Evolutionary conservation across 75 land plant species (phyloP).

Genomic region (Isoetes taiwanensis): DNA sequence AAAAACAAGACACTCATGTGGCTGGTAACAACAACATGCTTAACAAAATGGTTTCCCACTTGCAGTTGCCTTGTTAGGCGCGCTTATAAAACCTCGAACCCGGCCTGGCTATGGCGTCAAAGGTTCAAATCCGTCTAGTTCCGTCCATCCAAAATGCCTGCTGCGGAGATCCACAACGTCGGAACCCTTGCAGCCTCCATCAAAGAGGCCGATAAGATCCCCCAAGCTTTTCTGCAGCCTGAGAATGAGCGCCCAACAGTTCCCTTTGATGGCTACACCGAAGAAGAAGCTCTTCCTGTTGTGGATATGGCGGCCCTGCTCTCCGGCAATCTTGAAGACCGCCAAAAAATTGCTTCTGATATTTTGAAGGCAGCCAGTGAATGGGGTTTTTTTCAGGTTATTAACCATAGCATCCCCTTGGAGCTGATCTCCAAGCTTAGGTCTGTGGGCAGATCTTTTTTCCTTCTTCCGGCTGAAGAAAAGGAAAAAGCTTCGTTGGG

Average conservation of each 20-base stretch:
- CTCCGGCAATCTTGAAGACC: too few species aligned
- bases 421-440: conserved; percentile 3
- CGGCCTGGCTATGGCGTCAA: too few species aligned
- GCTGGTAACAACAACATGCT: too few species aligned
- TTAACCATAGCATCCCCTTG: conserved; percentile 44
- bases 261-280: background rate
- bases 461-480: conserved; percentile 27
- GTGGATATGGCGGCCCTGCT: too few species aligned
- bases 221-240: background rate
- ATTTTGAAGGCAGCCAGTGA: conserved; percentile 20
- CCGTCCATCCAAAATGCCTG: too few species aligned
- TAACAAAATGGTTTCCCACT: too few species aligned
- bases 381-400: conserved; percentile 59
- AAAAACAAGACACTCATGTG: too few species aligned
- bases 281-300: background rate
- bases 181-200: background rate
- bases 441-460: conserved; percentile 22
- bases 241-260: background rate
- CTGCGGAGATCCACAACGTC: too few species aligned
- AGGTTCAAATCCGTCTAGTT: too few species aligned
- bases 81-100: too few species aligned
- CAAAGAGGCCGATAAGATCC: background rate
- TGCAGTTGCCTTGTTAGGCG: too few species aligned
- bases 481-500: too few species aligned
- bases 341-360: conserved; percentile 13